A percentile compares a stretch with the other conserved stretches of the same genome.
These are phyloP conservation scores for Xylariomycetidae sp. DNA, from an alignment of 2,329 filamentous ascomycete species.

Conservation along the genomic window DNA sequence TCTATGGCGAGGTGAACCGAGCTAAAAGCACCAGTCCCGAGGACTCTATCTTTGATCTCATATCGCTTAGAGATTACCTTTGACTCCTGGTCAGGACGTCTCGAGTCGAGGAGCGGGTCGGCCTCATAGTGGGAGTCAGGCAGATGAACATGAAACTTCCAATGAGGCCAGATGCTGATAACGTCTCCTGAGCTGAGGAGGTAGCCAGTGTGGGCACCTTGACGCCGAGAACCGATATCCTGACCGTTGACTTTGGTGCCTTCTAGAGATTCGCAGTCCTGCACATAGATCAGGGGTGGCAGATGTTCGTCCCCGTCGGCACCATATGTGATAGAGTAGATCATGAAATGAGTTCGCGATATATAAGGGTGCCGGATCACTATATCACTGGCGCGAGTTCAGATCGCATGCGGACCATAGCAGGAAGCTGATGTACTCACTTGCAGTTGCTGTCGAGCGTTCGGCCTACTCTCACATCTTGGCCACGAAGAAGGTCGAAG, in stretches of 20 bases:
- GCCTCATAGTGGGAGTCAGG: no score
- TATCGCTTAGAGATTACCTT: conserved; percentile 43
- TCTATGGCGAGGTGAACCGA: conserved; percentile 50
- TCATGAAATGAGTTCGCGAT: conserved; percentile 49
- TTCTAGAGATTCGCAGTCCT: conserved; percentile 47
- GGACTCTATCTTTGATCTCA: conserved; percentile 38
- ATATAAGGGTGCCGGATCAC: conserved; percentile 35
- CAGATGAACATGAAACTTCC: conserved; percentile 30
- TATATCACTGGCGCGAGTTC: conserved; percentile 26
- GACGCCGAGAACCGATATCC: conserved; percentile 34
- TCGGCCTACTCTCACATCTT: no score
- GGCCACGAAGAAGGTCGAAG: no score
- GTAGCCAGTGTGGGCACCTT: conserved; percentile 33
- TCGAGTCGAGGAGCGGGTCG: background rate
- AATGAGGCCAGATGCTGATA: conserved; percentile 34
- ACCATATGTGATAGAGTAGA: conserved; percentile 50
- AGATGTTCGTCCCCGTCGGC: conserved; percentile 18
- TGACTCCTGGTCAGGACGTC: conserved; percentile 10
- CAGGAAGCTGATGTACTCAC: no score
- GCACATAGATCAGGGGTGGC: conserved; percentile 44
- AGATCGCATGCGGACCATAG: no score
- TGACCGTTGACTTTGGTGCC: conserved; percentile 47
- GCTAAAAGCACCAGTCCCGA: conserved; percentile 50
- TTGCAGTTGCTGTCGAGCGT: no score
- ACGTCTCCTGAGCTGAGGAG: conserved; percentile 46